phyloP scores from a whole-genome alignment of 1,284 basidiomycete genomes.

The Puccinia hordei region DNA sequence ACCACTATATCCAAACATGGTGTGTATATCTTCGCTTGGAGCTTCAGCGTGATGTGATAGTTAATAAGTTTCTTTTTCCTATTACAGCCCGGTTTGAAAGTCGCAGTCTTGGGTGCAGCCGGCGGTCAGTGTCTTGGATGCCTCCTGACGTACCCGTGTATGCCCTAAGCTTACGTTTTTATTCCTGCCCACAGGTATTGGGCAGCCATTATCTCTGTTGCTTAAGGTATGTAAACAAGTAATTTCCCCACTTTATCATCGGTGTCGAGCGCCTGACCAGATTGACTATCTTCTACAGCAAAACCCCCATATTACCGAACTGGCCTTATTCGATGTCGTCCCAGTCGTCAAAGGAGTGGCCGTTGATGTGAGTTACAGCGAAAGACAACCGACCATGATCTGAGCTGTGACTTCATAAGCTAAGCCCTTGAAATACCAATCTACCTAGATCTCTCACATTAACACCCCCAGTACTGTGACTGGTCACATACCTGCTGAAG shows the following conservation, averaged over 20 bases:
- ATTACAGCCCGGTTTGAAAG: slow-evolving; percentile 43
- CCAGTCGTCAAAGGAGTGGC: slow-evolving; percentile 52
- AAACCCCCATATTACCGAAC: slow-evolving; percentile 51
- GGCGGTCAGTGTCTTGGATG: slow-evolving; percentile 46
- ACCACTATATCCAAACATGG: background rate
- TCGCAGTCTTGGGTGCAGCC: slow-evolving; percentile 50
- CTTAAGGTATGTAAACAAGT: slow-evolving; percentile 42
- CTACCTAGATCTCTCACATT: slow-evolving; percentile 68
- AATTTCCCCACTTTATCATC: background rate
- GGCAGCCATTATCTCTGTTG: slow-evolving; percentile 46
- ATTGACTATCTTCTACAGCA: slow-evolving; percentile 42
- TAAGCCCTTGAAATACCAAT: slow-evolving; percentile 66
- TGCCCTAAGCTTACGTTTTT: background rate
- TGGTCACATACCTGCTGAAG: slow-evolving; percentile 72
- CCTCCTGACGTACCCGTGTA: background rate
- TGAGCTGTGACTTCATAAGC: slow-evolving; percentile 61
- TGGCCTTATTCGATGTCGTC: slow-evolving; percentile 51
- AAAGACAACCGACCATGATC: background rate
- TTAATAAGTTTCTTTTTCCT: slow-evolving; percentile 3
- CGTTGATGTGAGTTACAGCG: slow-evolving; percentile 42
- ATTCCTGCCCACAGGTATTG: slow-evolving; percentile 39
- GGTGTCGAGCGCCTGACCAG: background rate
- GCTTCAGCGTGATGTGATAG: background rate
- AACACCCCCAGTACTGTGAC: slow-evolving; percentile 81
- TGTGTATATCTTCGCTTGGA: background rate